phyloP scores from a whole-genome alignment of 208 protist species.

The Trypanosoma cruzi region DNA sequence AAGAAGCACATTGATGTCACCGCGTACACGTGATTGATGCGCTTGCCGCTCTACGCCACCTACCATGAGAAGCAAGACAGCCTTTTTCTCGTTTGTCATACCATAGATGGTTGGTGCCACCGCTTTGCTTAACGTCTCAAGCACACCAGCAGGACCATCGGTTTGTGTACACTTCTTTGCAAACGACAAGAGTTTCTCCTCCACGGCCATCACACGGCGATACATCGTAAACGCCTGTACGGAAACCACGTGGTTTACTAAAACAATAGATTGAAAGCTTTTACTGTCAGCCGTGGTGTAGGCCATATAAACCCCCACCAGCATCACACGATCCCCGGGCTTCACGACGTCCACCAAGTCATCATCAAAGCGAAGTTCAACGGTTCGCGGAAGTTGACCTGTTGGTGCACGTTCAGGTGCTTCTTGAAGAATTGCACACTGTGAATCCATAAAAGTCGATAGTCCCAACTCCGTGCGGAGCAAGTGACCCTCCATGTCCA shows the following conservation, averaged over 20 bases:
- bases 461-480: constrained; percentile 98
- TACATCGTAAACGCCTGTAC: constrained; percentile 56
- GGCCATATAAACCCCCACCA: constrained; percentile 96
- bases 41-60: constrained; percentile 97
- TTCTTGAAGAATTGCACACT: constrained; percentile 97
- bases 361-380: constrained; percentile 97
- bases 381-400: constrained; percentile 97
- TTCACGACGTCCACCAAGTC: constrained; percentile 98
- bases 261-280: constrained; percentile 94
- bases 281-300: constrained; percentile 84
- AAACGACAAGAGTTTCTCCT: constrained; percentile 82
- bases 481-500: constrained; percentile 96
- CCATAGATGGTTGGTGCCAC: constrained; percentile 99
- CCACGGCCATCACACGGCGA: constrained; percentile 46
- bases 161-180: constrained; percentile 54
- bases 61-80: constrained; percentile 96
- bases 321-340: constrained; percentile 95
- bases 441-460: constrained; percentile 97
- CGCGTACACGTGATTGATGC: constrained; percentile 95
- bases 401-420: constrained; percentile 98
- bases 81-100: constrained; percentile 96
- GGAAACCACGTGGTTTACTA: constrained; percentile 93
- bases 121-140: constrained; percentile 82
- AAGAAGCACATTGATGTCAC: constrained; percentile 99
- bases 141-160: constrained; percentile 72